Conservation (phyloP, 495 filamentous ascomycete species). For the Penicillium herquei region DNA sequence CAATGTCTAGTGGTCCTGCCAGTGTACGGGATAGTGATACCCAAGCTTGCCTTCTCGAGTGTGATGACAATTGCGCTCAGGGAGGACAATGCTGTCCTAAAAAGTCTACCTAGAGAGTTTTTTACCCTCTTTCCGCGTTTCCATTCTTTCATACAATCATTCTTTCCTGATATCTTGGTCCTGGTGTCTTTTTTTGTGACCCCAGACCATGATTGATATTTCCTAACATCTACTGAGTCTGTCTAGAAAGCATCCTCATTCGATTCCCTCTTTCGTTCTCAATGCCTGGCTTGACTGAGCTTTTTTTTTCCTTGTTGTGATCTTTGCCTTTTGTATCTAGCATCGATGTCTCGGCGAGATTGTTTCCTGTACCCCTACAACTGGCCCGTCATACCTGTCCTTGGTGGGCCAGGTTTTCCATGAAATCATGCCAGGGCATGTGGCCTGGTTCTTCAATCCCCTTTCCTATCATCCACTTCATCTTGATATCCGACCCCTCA, state of each 20-base stretch:
- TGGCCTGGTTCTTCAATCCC: neutral
- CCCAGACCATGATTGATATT: too few relatives aligned
- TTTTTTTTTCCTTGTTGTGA: too few relatives aligned
- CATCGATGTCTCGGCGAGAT: too few relatives aligned
- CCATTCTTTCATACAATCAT: neutral
- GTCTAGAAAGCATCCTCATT: neutral
- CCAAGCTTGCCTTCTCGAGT: conserved; percentile 76
- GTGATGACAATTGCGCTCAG: conserved; percentile 74
- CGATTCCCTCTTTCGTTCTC: too few relatives aligned
- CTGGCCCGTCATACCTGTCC: neutral
- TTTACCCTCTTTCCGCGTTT: neutral
- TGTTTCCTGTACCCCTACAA: neutral
- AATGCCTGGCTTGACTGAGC: too few relatives aligned
- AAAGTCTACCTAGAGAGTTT: conserved; percentile 26
- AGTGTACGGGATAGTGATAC: conserved; percentile 53
- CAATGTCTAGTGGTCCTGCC: conserved; percentile 40
- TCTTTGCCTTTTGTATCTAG: too few relatives aligned
- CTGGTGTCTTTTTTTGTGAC: neutral
- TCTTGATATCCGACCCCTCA: conserved; percentile 6
- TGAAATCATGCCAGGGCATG: conserved; percentile 1
- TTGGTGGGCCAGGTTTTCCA: neutral
- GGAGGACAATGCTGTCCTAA: conserved; percentile 70
- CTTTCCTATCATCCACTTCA: neutral
- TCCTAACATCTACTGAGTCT: neutral
- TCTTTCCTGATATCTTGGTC: neutral